Conservation (phyloP, 345 rosid genomes). For the Schrenkiella parvula region DNA sequence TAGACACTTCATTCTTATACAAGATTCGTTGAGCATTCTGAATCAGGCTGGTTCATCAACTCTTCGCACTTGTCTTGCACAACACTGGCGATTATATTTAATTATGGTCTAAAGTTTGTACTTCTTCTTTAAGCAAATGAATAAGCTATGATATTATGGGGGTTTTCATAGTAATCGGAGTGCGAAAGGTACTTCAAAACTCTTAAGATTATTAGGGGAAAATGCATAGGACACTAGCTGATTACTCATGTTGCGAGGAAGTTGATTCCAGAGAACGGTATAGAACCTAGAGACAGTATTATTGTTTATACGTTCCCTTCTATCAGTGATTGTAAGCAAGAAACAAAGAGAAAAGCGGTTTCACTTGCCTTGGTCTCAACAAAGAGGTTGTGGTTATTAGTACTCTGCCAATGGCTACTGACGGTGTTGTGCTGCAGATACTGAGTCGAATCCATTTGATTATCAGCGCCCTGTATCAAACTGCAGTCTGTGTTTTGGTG, state of each 20-base stretch:
- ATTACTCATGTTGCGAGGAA: slow-evolving; percentile 35
- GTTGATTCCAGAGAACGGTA: slow-evolving; percentile 8
- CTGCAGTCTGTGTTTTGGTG: slow-evolving; percentile 34
- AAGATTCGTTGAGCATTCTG: slow-evolving; percentile 52
- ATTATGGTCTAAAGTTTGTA: not conserved
- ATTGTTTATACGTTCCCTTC: not conserved
- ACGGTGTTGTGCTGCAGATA: slow-evolving; percentile 29
- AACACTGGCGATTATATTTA: slow-evolving; percentile 4
- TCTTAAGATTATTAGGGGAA: slow-evolving; percentile 17
- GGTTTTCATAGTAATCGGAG: not conserved
- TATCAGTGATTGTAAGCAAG: slow-evolving; percentile 4
- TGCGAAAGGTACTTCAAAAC: not conserved
- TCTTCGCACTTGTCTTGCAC: slow-evolving; percentile 37
- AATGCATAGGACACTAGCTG: slow-evolving; percentile 30
- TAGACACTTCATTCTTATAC: not conserved
- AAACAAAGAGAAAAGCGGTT: slow-evolving; percentile 1
- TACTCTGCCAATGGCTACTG: slow-evolving; percentile 34
- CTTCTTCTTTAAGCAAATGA: not conserved
- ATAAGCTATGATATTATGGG: not conserved
- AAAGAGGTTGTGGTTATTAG: slow-evolving; percentile 28
- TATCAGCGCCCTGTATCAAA: slow-evolving; percentile 16
- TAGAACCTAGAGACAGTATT: slow-evolving; percentile 16
- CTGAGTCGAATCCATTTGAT: slow-evolving; percentile 31
- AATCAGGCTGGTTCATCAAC: slow-evolving; percentile 35
- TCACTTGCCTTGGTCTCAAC: slow-evolving; percentile 45